Evolutionary conservation across 768 basidiomycete genomes (phyloP).

Genomic region (Serendipita vermifera): DNA sequence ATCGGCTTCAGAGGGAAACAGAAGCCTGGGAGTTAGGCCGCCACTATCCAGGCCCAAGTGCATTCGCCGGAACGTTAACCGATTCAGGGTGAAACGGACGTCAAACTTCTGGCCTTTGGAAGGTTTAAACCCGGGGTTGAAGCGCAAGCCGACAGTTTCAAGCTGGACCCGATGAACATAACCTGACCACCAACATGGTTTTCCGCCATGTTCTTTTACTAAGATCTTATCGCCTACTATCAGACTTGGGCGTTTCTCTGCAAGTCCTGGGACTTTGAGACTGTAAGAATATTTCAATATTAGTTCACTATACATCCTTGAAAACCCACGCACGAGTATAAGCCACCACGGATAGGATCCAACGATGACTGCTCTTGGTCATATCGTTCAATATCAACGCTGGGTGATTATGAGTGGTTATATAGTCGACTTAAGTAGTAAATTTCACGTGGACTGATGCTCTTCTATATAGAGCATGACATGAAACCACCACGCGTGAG

Average conservation of each 20-base stretch:
- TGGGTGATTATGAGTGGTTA: neutral
- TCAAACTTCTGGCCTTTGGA: slow-evolving; percentile 31
- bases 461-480: slow-evolving; percentile 45
- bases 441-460: slow-evolving; percentile 30
- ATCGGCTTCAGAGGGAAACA: slow-evolving; percentile 35
- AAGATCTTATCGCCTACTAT: slow-evolving; percentile 34
- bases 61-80: slow-evolving; percentile 42
- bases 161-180: slow-evolving; percentile 40
- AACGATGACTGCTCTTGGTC: slow-evolving; percentile 19
- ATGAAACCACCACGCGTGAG: slow-evolving; percentile 38
- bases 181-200: slow-evolving; percentile 45
- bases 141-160: slow-evolving; percentile 39
- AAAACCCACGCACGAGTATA: slow-evolving; percentile 18
- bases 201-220: slow-evolving; percentile 30
- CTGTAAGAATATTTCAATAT: no score
- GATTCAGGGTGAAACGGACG: slow-evolving; percentile 42
- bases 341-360: slow-evolving; percentile 4
- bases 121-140: slow-evolving; percentile 31
- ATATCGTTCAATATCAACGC: slow-evolving; percentile 24
- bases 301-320: no score
- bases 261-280: slow-evolving; percentile 36
- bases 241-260: slow-evolving; percentile 45
- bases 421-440: neutral
- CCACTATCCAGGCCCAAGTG: slow-evolving; percentile 42
- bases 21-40: slow-evolving; percentile 33